A percentile compares a stretch with the other conserved stretches of the same genome.
Conservation (phyloP, 83 land plant genomes). For the Larix sibirica region DNA sequence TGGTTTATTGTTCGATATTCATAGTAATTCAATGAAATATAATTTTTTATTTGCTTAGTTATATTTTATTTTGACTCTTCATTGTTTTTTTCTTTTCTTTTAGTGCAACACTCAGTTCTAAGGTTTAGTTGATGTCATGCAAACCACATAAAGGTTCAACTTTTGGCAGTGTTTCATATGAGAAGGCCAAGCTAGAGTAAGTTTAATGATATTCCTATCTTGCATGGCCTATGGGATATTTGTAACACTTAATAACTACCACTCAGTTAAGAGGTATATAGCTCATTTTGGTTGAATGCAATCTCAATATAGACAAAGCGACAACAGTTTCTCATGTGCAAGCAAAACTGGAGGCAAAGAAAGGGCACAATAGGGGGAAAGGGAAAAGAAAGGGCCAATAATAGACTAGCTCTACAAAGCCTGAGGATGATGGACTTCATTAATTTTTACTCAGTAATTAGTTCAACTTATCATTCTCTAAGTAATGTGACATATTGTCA, state of each 20-base stretch:
- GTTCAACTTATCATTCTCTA: no score
- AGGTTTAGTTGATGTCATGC: slow-evolving; percentile 86
- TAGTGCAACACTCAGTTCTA: slow-evolving; percentile 84
- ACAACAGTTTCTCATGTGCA: slow-evolving; percentile 92
- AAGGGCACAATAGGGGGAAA: slow-evolving; percentile 77
- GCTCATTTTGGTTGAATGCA: not conserved
- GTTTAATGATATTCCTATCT: slow-evolving; percentile 19
- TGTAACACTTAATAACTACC: not conserved
- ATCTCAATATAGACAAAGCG: slow-evolving; percentile 65
- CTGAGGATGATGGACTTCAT: not conserved
- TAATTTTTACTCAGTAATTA: no score
- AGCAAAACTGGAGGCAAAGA: slow-evolving; percentile 85
- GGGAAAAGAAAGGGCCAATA: slow-evolving; percentile 55
- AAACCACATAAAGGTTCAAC: slow-evolving; percentile 84
- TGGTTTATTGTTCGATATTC: not conserved
- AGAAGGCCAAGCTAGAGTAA: slow-evolving; percentile 91
- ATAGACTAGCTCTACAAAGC: not conserved
- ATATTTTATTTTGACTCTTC: no score
- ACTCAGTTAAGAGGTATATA: not conserved
- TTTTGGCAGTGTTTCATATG: slow-evolving; percentile 69
- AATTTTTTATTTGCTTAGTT: not conserved
- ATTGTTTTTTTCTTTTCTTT: slow-evolving; percentile 11
- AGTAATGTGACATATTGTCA: no score
- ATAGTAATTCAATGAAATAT: not conserved
- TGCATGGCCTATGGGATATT: not conserved